Conservation (phyloP, 805 yeast genomes). For the Candida sithepensis region DNA sequence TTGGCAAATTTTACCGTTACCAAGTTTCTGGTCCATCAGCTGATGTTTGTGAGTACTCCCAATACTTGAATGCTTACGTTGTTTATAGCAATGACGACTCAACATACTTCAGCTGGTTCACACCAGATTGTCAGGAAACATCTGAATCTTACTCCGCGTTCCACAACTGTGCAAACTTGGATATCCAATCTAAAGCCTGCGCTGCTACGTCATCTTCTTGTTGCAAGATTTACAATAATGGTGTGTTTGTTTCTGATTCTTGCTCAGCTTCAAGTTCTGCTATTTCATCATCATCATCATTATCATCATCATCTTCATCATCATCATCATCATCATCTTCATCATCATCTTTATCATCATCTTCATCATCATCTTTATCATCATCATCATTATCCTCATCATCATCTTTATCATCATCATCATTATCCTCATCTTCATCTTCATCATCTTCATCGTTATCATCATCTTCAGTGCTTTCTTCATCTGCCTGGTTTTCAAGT, state of each 20-base stretch:
- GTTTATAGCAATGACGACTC: neutral
- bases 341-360: neutral
- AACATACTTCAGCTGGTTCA: neutral
- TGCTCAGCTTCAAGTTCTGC: neutral
- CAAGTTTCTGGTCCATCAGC: neutral
- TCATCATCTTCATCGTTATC: neutral
- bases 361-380: no score
- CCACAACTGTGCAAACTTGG: neutral
- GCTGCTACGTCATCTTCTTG: neutral
- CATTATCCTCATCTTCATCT: neutral
- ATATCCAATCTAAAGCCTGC: neutral
- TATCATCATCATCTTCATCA: neutral
- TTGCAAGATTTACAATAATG: neutral
- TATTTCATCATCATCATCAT: neutral
- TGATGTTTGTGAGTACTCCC: neutral
- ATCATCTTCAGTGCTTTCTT: no score
- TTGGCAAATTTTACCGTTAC: neutral
- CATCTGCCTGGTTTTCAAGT: no score
- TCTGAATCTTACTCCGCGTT: neutral
- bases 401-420: neutral
- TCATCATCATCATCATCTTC: no score
- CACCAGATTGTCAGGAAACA: neutral
- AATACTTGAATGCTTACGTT: neutral
- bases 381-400: neutral
- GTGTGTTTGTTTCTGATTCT: neutral